phyloP scores from a whole-genome alignment of 345 rosid genomes.

The Euphorbia peplus region DNA sequence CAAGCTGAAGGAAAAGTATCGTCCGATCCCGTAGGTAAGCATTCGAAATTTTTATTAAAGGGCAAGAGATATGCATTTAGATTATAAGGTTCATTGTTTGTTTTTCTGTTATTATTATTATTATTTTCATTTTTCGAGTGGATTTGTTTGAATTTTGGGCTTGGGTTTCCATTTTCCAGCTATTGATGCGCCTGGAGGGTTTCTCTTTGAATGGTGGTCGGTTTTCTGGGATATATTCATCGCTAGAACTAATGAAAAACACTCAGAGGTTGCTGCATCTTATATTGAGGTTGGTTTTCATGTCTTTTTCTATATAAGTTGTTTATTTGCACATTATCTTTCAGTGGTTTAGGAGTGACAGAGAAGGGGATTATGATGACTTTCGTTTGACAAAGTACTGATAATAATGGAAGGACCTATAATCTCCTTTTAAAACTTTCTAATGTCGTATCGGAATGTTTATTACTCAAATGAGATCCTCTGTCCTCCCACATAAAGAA shows the following conservation, averaged over 20 bases:
- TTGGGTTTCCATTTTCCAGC: slow-evolving; percentile 58
- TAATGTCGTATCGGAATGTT: neutral
- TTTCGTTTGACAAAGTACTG: neutral
- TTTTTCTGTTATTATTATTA: neutral
- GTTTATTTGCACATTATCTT: neutral
- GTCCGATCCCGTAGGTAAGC: slow-evolving; percentile 93
- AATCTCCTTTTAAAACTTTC: neutral
- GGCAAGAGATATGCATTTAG: neutral
- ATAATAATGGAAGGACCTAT: neutral
- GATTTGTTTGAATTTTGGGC: slow-evolving; percentile 16
- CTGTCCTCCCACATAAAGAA: neutral
- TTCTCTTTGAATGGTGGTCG: slow-evolving; percentile 99
- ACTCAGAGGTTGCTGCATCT: slow-evolving; percentile 97
- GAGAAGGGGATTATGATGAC: slow-evolving; percentile 1
- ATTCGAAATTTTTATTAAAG: neutral
- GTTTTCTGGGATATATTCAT: slow-evolving; percentile 99
- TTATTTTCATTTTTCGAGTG: neutral
- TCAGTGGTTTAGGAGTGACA: neutral
- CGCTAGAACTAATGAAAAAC: slow-evolving; percentile 98
- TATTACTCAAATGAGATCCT: neutral
- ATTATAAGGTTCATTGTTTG: neutral
- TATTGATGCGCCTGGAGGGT: slow-evolving; percentile 98
- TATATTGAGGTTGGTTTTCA: slow-evolving; percentile 72
- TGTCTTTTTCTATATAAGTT: neutral
- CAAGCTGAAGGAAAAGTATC: slow-evolving; percentile 97